Evolutionary conservation across 305 asterid species (phyloP), one percentile per base, ranked within the genome.

Genomic region (Fraxinus greggii): DNA sequence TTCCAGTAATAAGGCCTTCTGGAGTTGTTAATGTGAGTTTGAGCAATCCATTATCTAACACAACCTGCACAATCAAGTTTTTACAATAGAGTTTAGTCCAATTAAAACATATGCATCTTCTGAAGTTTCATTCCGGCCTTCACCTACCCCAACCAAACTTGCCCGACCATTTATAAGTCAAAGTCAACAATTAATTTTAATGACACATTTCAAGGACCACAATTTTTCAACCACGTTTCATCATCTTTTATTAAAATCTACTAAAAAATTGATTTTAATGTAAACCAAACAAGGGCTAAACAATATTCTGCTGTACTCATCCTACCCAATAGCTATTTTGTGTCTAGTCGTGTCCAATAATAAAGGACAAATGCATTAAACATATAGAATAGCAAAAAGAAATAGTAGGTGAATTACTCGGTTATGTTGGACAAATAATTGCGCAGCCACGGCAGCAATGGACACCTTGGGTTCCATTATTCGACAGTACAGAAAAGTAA

Each of bases 21-120:
- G 94, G 93, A 77, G 83, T 90, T 51, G 94, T 76, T 23, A 92
- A 69, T 7, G 86, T 90, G 31, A 92, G 85, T 77, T 82, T 88
- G 69, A 92, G 54, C 77, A 90, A 45, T 29, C 94, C 92, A 86
- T 92, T 92, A 76, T 85, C 86, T 24, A 92, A n/a, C 61, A 90
- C 81, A 85, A 91, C 86, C 95, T 89, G 88, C 76, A 72, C 26
- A 32, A 7, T 69, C 75, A 69, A 29, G 5, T 26, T 67, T 67
- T 67, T 3, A 67, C 35, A 28, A 4, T 69, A 28, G 75, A 26
- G 10, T 69, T 69, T 10, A 24, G 19, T 67, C 32, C 17, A 63
- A 67, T 4, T 26, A 12, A 17, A 26, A 67, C 74, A 28, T 28
- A 28, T 12, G 36, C 74, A 63, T 63, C 32, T 24, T 63, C 26